Conservation (phyloP, 2,329 filamentous ascomycete genomes). For the Plectosphaerella cucumerina region DNA sequence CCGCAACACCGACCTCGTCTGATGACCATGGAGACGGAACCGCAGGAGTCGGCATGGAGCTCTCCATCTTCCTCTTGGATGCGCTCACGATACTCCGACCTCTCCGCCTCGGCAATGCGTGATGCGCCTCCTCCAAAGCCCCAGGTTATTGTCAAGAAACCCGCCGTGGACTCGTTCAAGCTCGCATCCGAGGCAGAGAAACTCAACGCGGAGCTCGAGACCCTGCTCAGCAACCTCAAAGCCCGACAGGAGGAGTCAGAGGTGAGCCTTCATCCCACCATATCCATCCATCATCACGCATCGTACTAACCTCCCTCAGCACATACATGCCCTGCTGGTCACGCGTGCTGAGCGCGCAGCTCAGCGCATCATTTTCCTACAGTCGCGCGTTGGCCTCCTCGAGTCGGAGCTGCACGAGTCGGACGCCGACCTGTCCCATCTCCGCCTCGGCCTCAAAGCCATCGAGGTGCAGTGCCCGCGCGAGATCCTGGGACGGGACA, state of each 20-base stretch:
- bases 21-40: slow-evolving; percentile 8
- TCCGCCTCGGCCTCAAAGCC: slow-evolving; percentile 58
- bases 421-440: slow-evolving; percentile 56
- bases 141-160: slow-evolving; percentile 6
- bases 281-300: neutral
- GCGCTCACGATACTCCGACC: slow-evolving; percentile 33
- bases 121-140: slow-evolving; percentile 12
- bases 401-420: slow-evolving; percentile 52
- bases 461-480: slow-evolving; percentile 55
- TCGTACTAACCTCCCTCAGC: slow-evolving; percentile 27
- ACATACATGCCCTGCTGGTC: slow-evolving; percentile 59
- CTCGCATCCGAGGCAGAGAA: slow-evolving; percentile 35
- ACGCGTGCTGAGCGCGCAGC: slow-evolving; percentile 53
- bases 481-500: slow-evolving; percentile 35
- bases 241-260: slow-evolving; percentile 57
- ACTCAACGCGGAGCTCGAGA: slow-evolving; percentile 46
- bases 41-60: slow-evolving; percentile 22
- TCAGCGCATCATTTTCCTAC: slow-evolving; percentile 55
- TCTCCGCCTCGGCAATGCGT: slow-evolving; percentile 29
- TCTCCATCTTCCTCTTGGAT: slow-evolving; percentile 30
- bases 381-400: slow-evolving; percentile 55
- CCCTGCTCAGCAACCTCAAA: slow-evolving; percentile 45
- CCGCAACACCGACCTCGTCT: slow-evolving; percentile 9
- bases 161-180: slow-evolving; percentile 27
- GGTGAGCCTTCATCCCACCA: slow-evolving; percentile 28